Conservation (phyloP, 345 rosid genomes). For the Salix brachista region DNA sequence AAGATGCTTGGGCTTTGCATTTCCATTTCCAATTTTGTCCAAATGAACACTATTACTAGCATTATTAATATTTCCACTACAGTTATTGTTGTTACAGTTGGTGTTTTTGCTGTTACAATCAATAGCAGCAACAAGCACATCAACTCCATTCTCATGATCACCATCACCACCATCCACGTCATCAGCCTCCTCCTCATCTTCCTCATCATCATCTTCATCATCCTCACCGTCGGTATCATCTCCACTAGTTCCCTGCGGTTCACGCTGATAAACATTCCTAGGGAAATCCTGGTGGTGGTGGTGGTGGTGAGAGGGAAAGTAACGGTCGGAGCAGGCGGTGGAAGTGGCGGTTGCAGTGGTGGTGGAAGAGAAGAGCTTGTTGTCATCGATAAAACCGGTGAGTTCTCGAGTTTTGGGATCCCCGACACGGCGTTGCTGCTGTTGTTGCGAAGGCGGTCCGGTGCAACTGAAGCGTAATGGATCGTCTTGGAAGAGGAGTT, state of each 20-base stretch:
- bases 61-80: conserved; percentile 16
- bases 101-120: conserved; percentile 17
- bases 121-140: conserved; percentile 8
- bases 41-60: conserved; percentile 14
- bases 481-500: conserved; percentile 54
- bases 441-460: neutral
- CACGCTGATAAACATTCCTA: conserved; percentile 6
- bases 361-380: conserved; percentile 34
- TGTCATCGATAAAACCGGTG: conserved; percentile 45
- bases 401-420: conserved; percentile 37
- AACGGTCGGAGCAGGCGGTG: conserved; percentile 33
- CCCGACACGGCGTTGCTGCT: conserved; percentile 8
- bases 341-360: conserved; percentile 9
- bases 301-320: conserved; percentile 33
- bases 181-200: conserved; percentile 18
- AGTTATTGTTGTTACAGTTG: conserved; percentile 13
- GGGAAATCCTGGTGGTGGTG: conserved; percentile 13
- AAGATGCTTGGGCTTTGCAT: conserved; percentile 38
- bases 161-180: conserved; percentile 10
- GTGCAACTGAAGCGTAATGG: conserved; percentile 39
- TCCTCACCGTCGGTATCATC: conserved; percentile 38
- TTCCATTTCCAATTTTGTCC: conserved; percentile 30
- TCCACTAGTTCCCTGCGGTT: conserved; percentile 14
- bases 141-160: conserved; percentile 1
- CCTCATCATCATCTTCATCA: conserved; percentile 35